Base-by-base conservation (phyloP, 2,329 filamentous ascomycete species). In the Ascochyta rabiei region DNA sequence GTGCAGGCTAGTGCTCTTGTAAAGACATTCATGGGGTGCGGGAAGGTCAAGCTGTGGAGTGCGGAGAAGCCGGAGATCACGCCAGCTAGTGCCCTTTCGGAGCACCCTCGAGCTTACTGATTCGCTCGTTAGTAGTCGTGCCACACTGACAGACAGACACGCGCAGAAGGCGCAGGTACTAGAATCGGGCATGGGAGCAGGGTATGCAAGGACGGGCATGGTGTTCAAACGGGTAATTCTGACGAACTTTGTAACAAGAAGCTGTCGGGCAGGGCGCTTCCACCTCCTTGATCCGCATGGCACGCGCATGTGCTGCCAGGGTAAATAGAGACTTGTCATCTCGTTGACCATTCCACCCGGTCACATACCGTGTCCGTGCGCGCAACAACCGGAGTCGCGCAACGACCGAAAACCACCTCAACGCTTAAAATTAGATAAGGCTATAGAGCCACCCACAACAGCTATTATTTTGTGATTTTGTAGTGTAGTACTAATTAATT, bases 131-230 rank as follows among this genome's bases (percentile, higher is more conserved):
- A 47, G 41, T 34, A 24, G 18, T 38, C 38, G 39, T 42, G 10
- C 41, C 28, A 56, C 51, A 50, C 51, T 51, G 37, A 43, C 42
- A 33, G 21, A 37, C 47, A 45, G 18, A 51, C 30, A 47, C 37
- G 42, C 33, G 47, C 52, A 55, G 46, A 35, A 30, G 52, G 45
- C 45, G 45, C 53, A 56, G 53, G 47, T 56, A 56, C 53, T 56
- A 56, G 53, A 56, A 56, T 30, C 3, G 50, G 47, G 47, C 47
- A 47, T 51, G 38, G 53, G 50, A 51, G 38, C 53, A 56, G 46
- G 53, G 47, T 43, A 56, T 56, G 53, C 50, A 46, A 39, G 42
- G 35, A 46, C 46, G 52, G 52, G 21, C 52, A 43, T 55, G 35
- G n/a, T 21, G 41, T 33, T 47, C 24, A 43, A 56, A 47, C 21